Percentiles rank a stretch among this genome's conserved stretches.
Conservation (phyloP, 495 filamentous ascomycete species). For the Penicillium odoratum region DNA sequence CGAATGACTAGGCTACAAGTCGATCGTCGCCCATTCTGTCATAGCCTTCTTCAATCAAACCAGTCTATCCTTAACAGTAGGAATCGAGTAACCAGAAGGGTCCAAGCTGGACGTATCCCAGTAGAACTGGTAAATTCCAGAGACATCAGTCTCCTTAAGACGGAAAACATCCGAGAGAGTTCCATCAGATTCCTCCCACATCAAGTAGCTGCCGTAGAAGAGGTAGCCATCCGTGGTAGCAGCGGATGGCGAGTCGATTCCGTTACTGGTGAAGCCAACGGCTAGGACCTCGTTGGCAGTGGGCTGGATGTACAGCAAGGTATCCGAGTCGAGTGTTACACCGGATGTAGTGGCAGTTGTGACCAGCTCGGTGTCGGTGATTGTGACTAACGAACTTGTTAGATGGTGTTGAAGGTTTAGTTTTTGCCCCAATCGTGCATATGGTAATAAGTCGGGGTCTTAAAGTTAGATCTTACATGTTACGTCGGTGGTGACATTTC, state of each 20-base stretch:
- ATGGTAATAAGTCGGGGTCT: neutral
- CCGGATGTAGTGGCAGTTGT: constrained; percentile 25
- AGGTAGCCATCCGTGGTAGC: constrained; percentile 16
- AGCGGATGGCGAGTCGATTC: constrained; percentile 13
- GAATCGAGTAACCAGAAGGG: constrained; percentile 13
- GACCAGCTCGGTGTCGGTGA: constrained; percentile 11
- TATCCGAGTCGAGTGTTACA: constrained; percentile 21
- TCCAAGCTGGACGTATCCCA: constrained; percentile 24
- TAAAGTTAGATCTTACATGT: constrained; percentile 18
- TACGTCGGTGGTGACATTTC: constrained; percentile 25
- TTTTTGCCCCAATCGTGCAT: too few relatives aligned
- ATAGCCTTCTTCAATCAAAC: constrained; percentile 5
- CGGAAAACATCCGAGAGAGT: constrained; percentile 23
- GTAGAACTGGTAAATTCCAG: constrained; percentile 25
- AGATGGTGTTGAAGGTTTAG: neutral
- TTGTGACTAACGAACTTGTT: constrained; percentile 10
- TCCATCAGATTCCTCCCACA: constrained; percentile 20
- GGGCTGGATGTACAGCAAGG: constrained; percentile 25
- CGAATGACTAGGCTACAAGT: too few relatives aligned
- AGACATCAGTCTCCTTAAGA: constrained; percentile 21
- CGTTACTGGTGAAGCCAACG: constrained; percentile 27
- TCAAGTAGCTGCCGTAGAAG: constrained; percentile 25
- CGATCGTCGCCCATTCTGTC: too few relatives aligned
- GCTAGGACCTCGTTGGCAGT: constrained; percentile 15
- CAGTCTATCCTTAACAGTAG: neutral